A percentile compares a stretch with the other conserved stretches of the same genome.
Evolutionary conservation across 1,284 basidiomycete species (phyloP).

Genomic region (Anthracocystis setariae): DNA sequence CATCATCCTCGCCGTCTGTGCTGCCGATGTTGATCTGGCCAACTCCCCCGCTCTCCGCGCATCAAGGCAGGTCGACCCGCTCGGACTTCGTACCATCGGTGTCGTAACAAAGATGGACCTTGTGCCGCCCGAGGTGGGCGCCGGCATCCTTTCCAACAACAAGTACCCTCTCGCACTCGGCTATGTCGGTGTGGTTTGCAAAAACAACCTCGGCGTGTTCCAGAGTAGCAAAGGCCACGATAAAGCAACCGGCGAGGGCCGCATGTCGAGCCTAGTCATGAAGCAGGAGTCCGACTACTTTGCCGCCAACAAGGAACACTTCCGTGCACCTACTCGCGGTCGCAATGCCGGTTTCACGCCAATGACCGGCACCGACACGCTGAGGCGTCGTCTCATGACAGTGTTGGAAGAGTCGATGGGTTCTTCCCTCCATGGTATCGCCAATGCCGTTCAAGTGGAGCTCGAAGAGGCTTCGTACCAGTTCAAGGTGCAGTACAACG

Average conservation of each 20-base stretch:
- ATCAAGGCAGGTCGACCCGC: conserved; percentile 90
- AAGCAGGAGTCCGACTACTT: conserved; percentile 86
- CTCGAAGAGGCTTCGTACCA: conserved; percentile 96
- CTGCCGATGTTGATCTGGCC: conserved; percentile 96
- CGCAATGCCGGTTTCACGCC: conserved; percentile 70
- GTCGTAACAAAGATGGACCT: conserved; percentile 99
- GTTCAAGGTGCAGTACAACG: conserved; percentile 99
- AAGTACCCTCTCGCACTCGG: conserved; percentile 97
- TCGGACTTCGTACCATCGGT: conserved; percentile 93
- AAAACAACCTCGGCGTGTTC: conserved; percentile 52
- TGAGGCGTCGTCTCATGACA: conserved; percentile 89
- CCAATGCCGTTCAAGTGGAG: conserved; percentile 94
- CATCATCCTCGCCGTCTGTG: conserved; percentile 96
- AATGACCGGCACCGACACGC: conserved; percentile 87
- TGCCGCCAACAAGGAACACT: conserved; percentile 76
- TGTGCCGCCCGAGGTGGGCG: conserved; percentile 84
- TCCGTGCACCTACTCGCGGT: conserved; percentile 71
- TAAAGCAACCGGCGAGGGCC: conserved; percentile 41
- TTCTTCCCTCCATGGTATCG: conserved; percentile 90
- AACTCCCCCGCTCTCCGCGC: conserved; percentile 96
- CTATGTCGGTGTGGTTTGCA: conserved; percentile 94
- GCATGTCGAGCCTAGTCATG: conserved; percentile 72
- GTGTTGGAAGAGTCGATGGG: conserved; percentile 98
- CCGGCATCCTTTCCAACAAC: conserved; percentile 83
- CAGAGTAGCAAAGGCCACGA: conserved; percentile 54